Conservation (phyloP, 805 yeast genomes). For the Pichia cephalocereana region DNA sequence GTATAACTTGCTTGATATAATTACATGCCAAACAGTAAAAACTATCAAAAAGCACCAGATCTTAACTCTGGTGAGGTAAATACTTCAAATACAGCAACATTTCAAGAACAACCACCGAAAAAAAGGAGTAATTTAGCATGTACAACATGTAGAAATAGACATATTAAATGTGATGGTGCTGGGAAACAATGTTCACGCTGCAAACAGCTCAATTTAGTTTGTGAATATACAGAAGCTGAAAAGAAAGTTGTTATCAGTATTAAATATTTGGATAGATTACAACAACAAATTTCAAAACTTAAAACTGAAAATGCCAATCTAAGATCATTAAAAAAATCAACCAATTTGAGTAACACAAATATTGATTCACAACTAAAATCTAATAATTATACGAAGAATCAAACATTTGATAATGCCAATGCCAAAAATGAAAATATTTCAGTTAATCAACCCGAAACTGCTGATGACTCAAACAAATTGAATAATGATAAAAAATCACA, state of each 20-base stretch:
- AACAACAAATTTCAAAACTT: conserved; percentile 54
- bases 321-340: conserved; percentile 26
- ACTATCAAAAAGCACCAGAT: too few relatives aligned
- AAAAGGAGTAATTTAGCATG: conserved; percentile 33
- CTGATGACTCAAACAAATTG: neutral
- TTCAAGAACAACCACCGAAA: conserved; percentile 2
- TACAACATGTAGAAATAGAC: conserved; percentile 60
- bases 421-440: neutral
- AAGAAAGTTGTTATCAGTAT: conserved; percentile 65
- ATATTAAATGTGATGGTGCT: conserved; percentile 63
- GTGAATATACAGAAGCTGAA: conserved; percentile 67
- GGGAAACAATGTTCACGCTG: conserved; percentile 68
- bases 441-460: too few relatives aligned
- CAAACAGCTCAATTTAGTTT: conserved; percentile 40
- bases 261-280: conserved; percentile 57
- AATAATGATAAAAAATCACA: conserved; percentile 15
- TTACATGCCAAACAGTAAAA: too few relatives aligned
- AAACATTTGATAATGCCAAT: neutral
- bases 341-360: conserved; percentile 5
- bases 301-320: conserved; percentile 58
- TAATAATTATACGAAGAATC: neutral
- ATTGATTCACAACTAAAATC: neutral
- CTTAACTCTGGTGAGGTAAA: neutral
- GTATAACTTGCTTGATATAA: too few relatives aligned
- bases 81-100: neutral